Evolutionary conservation across 345 rosid genomes (phyloP), one percentile per base, ranked within the genome.

Genomic region (Populus davidiana): DNA sequence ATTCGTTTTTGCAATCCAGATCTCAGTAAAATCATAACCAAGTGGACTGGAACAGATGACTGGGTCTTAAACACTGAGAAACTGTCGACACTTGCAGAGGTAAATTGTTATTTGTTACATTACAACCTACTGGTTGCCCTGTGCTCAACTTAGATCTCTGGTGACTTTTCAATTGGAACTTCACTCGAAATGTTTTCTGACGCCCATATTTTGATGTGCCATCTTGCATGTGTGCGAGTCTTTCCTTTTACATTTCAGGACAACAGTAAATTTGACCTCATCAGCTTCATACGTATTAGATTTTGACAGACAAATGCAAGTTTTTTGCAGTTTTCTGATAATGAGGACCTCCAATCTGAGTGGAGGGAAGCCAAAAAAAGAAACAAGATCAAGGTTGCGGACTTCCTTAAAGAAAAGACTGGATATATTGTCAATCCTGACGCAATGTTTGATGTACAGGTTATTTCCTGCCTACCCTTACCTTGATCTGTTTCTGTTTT

Each of bases 401-500:
- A 85, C 25, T 89, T 88, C 75, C 81, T 89, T 50, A 77, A 86
- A 80, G 90, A 90, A 44, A 89, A 83, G 77, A 89, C 88, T 6
- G 87, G 92, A 59, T 90, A 86, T 36, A 44, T 73, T 44, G 89
- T 90, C 75, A 87, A 74, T 67, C 89, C 91, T 1, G 86, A 86
- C 75, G 88, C 91, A 72, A 88, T 90, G 94, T 87, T 90, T 74
- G 91, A 90, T 79, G 91, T 85, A 18, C 92, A 88, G 89, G 91
- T 87, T 50, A 73, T 41, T 36, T 11, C 38, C 76, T 36, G 17
- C 76, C 29, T 25, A 5, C 5, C 21, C 20, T 50, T 50, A 6
- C 59, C 59, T 52, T 17, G 23, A 52, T 52, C 23, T 52, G 59
- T 52, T 20, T 52, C 59, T 52, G 59, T 20, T 20, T 52, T 52